Evolutionary conservation across 2,329 filamentous ascomycete genomes (phyloP).

Genomic region (Hymenotorrendiella dingleyae): DNA sequence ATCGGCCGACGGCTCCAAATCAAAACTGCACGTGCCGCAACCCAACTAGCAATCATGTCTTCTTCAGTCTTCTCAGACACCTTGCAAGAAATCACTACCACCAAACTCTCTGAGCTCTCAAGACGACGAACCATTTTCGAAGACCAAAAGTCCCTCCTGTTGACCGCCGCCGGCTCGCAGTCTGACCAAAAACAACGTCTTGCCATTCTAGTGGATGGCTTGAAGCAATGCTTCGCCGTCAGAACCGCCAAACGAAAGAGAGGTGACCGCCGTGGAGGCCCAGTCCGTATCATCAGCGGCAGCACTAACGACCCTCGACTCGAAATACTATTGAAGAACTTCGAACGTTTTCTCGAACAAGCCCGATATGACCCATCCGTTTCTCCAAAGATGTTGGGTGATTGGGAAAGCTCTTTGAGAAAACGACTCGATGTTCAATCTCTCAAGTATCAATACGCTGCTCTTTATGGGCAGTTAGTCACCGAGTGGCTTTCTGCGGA

Average conservation of each 20-base stretch:
- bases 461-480: conserved; percentile 49
- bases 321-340: conserved; percentile 33
- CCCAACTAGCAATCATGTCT: conserved; percentile 33
- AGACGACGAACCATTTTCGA: conserved; percentile 46
- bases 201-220: conserved; percentile 28
- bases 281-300: conserved; percentile 13
- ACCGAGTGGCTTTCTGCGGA: conserved; percentile 45
- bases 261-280: conserved; percentile 6
- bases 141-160: conserved; percentile 37
- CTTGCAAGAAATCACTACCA: conserved; percentile 47
- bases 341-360: conserved; percentile 47
- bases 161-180: conserved; percentile 29
- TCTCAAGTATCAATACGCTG: conserved; percentile 49
- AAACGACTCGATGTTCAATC: conserved; percentile 42
- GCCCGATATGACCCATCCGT: conserved; percentile 48
- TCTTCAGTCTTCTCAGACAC: conserved; percentile 43
- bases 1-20: too few species aligned
- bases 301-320: conserved; percentile 16
- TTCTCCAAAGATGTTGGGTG: conserved; percentile 37
- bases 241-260: conserved; percentile 13
- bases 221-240: conserved; percentile 29
- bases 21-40: too few species aligned
- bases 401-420: conserved; percentile 43
- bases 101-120: conserved; percentile 51
- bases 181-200: conserved; percentile 32